These are phyloP conservation scores for Talaromyces sp. DNA, from an alignment of 2,329 filamentous ascomycete species.

Conservation along the genomic window DNA sequence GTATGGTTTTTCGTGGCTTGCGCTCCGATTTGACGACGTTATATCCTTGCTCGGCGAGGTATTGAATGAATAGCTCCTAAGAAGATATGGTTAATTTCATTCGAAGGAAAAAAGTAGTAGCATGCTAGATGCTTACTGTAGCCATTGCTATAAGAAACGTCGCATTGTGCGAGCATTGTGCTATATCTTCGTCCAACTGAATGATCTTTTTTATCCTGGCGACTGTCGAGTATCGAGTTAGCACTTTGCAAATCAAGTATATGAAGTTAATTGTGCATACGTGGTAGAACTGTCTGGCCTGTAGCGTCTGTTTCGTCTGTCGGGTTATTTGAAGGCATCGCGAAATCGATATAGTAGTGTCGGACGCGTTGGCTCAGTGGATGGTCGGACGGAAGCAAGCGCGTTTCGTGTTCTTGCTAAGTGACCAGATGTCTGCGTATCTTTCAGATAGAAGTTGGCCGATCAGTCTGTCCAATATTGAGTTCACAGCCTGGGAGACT, in stretches of 20 bases:
- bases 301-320: constrained; percentile 11
- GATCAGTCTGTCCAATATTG: background rate
- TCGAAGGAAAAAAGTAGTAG: background rate
- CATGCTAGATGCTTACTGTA: constrained; percentile 57
- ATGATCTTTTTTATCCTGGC: constrained; percentile 96
- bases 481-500: background rate
- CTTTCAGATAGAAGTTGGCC: background rate
- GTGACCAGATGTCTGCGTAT: background rate
- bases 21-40: constrained; percentile 86
- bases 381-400: too few relatives aligned
- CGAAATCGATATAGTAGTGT: background rate
- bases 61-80: constrained; percentile 92
- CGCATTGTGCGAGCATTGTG: constrained; percentile 85
- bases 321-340: constrained; percentile 13
- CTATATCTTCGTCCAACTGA: constrained; percentile 78
- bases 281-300: constrained; percentile 17
- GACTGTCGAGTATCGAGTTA: constrained; percentile 53
- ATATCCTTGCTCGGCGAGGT: constrained; percentile 79
- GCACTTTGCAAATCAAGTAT: background rate
- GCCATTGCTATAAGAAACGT: constrained; percentile 91
- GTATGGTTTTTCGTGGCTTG: constrained; percentile 88
- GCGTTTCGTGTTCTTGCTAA: background rate
- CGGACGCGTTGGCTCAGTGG: background rate
- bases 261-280: background rate
- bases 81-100: background rate